A percentile compares a stretch with the other conserved stretches of the same genome.
phyloP scores from a whole-genome alignment of 148 eudicot species.

The Agrostemma githago region DNA sequence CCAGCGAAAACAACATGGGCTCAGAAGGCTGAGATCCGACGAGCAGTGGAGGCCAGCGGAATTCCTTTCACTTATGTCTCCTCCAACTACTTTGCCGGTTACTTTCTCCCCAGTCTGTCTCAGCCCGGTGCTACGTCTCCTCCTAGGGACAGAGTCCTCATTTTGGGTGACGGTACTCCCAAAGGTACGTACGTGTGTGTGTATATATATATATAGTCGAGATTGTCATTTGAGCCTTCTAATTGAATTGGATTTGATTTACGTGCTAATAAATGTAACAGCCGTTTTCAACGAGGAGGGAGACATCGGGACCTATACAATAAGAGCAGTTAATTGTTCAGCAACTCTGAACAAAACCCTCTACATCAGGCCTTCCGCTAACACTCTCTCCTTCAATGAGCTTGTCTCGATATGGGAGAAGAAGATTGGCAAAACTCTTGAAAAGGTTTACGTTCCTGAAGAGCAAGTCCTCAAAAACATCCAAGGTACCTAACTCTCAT shows the following conservation, averaged over 20 bases:
- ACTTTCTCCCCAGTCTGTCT: slow-evolving; percentile 28
- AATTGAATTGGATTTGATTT: background rate
- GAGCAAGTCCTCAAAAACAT: slow-evolving; percentile 23
- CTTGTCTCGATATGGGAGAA: slow-evolving; percentile 29
- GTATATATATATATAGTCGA: too few species aligned
- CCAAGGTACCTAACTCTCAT: slow-evolving; percentile 20
- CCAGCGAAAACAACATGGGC: slow-evolving; percentile 37
- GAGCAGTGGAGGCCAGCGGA: slow-evolving; percentile 43
- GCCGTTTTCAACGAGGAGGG: slow-evolving; percentile 17
- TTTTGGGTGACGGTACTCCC: slow-evolving; percentile 46
- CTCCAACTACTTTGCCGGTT: slow-evolving; percentile 39
- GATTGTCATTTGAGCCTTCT: background rate
- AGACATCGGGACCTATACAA: slow-evolving; percentile 28
- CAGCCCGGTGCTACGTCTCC: slow-evolving; percentile 45
- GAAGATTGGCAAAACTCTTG: slow-evolving; percentile 28
- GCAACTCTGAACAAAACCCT: slow-evolving; percentile 24
- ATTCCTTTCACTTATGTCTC: slow-evolving; percentile 45
- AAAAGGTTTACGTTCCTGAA: slow-evolving; percentile 24
- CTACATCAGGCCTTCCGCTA: slow-evolving; percentile 21
- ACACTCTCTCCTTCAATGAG: slow-evolving; percentile 27
- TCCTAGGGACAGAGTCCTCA: slow-evolving; percentile 49
- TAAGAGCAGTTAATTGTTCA: slow-evolving; percentile 21
- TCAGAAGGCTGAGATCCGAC: slow-evolving; percentile 36
- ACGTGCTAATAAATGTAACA: background rate
- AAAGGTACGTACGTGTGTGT: slow-evolving; percentile 55